Evolutionary conservation across 192 early-diverging fungal species (phyloP).

Genomic region (Coemansia sp.): DNA sequence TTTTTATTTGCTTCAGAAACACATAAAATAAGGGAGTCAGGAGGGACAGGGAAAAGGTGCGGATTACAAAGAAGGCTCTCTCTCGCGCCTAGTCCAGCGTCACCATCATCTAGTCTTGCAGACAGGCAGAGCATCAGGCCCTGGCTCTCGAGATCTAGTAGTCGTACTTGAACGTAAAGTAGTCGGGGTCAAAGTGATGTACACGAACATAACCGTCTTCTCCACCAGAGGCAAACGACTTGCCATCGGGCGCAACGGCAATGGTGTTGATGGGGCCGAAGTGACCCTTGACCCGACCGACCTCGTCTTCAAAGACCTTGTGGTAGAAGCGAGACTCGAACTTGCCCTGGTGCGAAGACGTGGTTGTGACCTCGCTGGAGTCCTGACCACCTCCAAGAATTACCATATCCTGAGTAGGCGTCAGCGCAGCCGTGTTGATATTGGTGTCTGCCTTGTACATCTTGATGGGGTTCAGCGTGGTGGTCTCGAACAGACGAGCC

Average conservation of each 20-base stretch:
- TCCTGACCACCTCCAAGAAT: slow-evolving; percentile 97
- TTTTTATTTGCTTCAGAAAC: background rate
- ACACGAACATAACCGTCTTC: slow-evolving; percentile 98
- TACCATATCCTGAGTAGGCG: slow-evolving; percentile 82
- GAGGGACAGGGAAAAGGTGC: slow-evolving; percentile 2
- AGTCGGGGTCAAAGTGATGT: slow-evolving; percentile 94
- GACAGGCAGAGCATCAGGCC: too few relatives aligned
- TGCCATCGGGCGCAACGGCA: slow-evolving; percentile 93
- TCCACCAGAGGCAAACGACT: slow-evolving; percentile 89
- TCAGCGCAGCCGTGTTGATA: slow-evolving; percentile 89
- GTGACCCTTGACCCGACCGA: slow-evolving; percentile 95
- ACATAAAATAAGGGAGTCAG: background rate
- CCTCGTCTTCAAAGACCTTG: slow-evolving; percentile 93
- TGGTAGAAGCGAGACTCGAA: slow-evolving; percentile 99
- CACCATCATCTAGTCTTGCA: background rate
- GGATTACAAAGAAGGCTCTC: background rate
- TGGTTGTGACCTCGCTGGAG: slow-evolving; percentile 95
- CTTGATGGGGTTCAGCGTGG: slow-evolving; percentile 81
- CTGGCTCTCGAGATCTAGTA: slow-evolving; percentile 16
- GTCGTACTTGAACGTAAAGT: slow-evolving; percentile 86
- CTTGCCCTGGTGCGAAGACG: slow-evolving; percentile 85
- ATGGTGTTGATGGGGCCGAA: slow-evolving; percentile 99
- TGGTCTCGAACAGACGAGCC: slow-evolving; percentile 82
- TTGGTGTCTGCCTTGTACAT: slow-evolving; percentile 80
- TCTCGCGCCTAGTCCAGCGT: background rate